Evolutionary conservation across 192 early-diverging fungal genomes (phyloP), one percentile per base, ranked within the genome.

Genomic region (Phlyctochytrium planicorne): DNA sequence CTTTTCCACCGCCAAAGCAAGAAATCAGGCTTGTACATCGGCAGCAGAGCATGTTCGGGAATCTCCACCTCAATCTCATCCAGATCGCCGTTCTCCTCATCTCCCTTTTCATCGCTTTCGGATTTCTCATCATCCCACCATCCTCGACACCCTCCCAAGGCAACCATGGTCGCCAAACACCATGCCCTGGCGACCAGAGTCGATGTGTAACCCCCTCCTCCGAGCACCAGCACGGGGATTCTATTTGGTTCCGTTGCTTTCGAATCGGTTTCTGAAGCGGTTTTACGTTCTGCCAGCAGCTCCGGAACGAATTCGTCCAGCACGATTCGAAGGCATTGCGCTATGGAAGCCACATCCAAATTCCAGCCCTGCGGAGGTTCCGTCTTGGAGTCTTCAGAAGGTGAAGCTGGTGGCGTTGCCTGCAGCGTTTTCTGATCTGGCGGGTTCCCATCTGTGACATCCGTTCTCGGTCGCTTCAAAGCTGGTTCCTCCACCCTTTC

Each of bases 151-250:
- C 27, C n/a, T 10, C 89, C 89, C 3, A 91, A 76, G 6, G 88
- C 80, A 2, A 88, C 80, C 24, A 87, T 84, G 3, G 93, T 95
- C 62, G 93, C 93, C 70, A 91, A 94, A 17, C 91, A 85, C 96
- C 96, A 98, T 31, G 88, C 88, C 20, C 95, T 84, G 32, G 94
- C 90, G 2, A 94, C 92, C 67, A 91, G 95, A 27, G 91, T 81
- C 66, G 91, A 91, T 0, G 87, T 91, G 69, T 98, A 98, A 3
- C 96, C 96, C 2, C 96, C 96, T 20, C 96, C 96, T 3, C 96
- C 96, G 0, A 96, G 79, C 34, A 97, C 80, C 29, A 98, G 75
- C 70, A 93, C 82, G 23, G 94, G 94, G 29, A 93, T 70, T 37
- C 91, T 89, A 61, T 91, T 88, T 3, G 23, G 34, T 25, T 53